phyloP scores from a whole-genome alignment of 768 basidiomycete genomes.

The Jaapia argillacea region DNA sequence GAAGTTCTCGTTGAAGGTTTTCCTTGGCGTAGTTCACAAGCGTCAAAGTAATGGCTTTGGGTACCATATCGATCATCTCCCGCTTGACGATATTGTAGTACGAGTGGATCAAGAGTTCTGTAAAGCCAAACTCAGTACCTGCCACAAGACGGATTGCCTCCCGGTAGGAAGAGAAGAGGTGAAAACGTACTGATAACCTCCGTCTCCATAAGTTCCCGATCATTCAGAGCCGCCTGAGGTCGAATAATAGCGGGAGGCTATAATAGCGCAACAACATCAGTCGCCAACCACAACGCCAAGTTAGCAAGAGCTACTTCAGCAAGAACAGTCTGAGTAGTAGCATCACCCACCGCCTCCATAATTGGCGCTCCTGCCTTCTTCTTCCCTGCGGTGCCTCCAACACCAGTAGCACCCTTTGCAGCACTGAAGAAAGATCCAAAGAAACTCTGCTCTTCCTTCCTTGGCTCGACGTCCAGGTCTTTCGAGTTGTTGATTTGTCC shows the following conservation, averaged over 20 bases:
- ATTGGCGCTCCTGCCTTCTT: constrained; percentile 45
- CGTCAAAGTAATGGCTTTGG: constrained; percentile 88
- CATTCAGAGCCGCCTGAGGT: constrained; percentile 84
- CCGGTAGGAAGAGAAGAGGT: neutral
- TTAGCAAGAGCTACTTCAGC: neutral
- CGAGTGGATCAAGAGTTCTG: constrained; percentile 91
- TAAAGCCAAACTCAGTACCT: constrained; percentile 1
- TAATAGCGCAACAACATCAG: constrained; percentile 8
- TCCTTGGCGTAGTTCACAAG: constrained; percentile 93
- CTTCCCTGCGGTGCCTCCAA: neutral
- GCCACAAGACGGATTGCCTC: neutral
- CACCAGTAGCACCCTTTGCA: constrained; percentile 43
- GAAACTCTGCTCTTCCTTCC: constrained; percentile 87
- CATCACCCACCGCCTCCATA: constrained; percentile 43
- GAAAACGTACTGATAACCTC: constrained; percentile 95
- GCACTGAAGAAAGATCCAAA: constrained; percentile 93
- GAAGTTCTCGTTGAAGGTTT: constrained; percentile 84
- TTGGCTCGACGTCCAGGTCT: constrained; percentile 85
- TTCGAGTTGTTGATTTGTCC: constrained; percentile 82
- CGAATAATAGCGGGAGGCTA: constrained; percentile 81
- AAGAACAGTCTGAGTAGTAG: neutral
- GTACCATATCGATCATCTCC: constrained; percentile 99
- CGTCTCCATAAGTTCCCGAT: constrained; percentile 96
- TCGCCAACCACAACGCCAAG: neutral
- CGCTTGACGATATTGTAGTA: constrained; percentile 99